Conservation (phyloP, 2,329 filamentous ascomycete genomes). For the Arachnomyces sp. region DNA sequence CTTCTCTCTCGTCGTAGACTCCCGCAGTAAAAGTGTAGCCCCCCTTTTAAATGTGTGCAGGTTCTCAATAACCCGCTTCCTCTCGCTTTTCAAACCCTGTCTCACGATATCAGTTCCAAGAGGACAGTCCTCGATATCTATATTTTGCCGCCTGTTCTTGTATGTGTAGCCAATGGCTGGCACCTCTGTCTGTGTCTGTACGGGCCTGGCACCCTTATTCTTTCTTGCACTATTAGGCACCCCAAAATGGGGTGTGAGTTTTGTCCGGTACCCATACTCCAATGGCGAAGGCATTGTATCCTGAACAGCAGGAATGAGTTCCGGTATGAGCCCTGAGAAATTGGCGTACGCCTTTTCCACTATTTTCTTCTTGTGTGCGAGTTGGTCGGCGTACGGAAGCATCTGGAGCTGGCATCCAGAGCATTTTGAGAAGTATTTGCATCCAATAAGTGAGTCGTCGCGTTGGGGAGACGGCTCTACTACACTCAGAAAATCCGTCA, state of each 20-base stretch:
- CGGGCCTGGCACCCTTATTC: slow-evolving; percentile 47
- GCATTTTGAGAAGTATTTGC: slow-evolving; percentile 79
- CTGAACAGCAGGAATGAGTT: slow-evolving; percentile 63
- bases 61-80: slow-evolving; percentile 64
- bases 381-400: slow-evolving; percentile 79
- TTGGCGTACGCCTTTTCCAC: slow-evolving; percentile 87
- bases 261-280: slow-evolving; percentile 90
- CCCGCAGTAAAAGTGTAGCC: slow-evolving; percentile 80
- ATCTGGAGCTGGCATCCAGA: slow-evolving; percentile 97
- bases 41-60: slow-evolving; percentile 66
- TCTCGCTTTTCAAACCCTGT: slow-evolving; percentile 67
- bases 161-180: slow-evolving; percentile 85
- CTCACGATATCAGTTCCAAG: slow-evolving; percentile 84
- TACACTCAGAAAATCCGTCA: slow-evolving; percentile 76
- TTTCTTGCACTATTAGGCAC: slow-evolving; percentile 52
- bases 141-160: slow-evolving; percentile 68
- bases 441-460: slow-evolving; percentile 67
- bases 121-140: slow-evolving; percentile 96
- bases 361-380: slow-evolving; percentile 73
- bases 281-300: slow-evolving; percentile 86
- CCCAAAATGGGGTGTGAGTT: slow-evolving; percentile 94
- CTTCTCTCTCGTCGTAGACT: slow-evolving; percentile 61
- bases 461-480: slow-evolving; percentile 63
- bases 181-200: slow-evolving; percentile 37
- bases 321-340: slow-evolving; percentile 74